phyloP scores from a whole-genome alignment of 164 flowering plant genomes.

The Annona squamosa region DNA sequence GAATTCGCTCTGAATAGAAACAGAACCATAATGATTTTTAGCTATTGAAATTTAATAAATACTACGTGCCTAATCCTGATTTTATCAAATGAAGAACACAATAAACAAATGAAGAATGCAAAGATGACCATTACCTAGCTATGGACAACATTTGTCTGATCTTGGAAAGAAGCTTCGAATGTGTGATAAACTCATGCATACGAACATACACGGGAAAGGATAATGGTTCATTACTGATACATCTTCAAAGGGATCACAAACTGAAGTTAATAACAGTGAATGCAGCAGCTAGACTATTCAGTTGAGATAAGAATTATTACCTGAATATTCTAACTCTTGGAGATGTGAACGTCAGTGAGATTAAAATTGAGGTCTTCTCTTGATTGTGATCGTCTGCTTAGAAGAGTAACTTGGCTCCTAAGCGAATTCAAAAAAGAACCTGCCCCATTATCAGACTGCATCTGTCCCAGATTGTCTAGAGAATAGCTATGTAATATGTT shows the following conservation, averaged over 20 bases:
- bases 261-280: neutral
- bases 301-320: neutral
- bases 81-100: no score
- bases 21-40: no score
- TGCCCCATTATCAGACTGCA: conserved; percentile 63
- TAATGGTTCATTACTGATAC: conserved; percentile 16
- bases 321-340: conserved; percentile 36
- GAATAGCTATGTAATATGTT: conserved; percentile 82
- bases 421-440: conserved; percentile 74
- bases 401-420: conserved; percentile 83
- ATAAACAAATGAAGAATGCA: no score
- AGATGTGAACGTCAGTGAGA: conserved; percentile 58
- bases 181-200: neutral
- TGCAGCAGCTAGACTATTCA: conserved; percentile 11
- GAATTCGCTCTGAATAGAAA: no score
- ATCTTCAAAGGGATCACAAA: conserved; percentile 1
- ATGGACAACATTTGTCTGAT: no score
- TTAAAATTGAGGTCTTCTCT: conserved; percentile 90
- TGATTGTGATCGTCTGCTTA: conserved; percentile 95
- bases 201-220: neutral
- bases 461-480: conserved; percentile 79
- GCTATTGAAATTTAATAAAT: no score
- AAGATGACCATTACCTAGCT: no score
- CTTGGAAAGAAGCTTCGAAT: no score
- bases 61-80: no score